phyloP scores from a whole-genome alignment of 768 basidiomycete species.

The Tulasnella sp. region DNA sequence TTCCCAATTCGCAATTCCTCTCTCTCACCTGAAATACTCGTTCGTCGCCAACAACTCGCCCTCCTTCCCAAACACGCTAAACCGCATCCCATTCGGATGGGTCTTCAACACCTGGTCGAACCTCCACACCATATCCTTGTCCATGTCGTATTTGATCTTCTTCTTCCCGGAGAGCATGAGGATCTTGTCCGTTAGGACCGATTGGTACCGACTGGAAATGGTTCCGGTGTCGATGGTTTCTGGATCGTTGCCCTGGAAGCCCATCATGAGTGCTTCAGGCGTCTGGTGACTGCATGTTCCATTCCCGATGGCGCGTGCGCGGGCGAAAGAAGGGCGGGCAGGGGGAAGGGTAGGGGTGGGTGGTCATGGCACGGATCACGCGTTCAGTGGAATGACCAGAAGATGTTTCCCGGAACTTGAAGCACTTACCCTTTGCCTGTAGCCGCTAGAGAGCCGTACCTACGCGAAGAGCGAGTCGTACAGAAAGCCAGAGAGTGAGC shows the following conservation, averaged over 20 bases:
- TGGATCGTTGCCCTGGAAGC: constrained; percentile 54
- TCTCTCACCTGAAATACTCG: constrained; percentile 72
- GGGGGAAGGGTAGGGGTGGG: constrained; percentile 10
- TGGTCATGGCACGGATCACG: constrained; percentile 31
- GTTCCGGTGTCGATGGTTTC: constrained; percentile 90
- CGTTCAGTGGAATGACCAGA: not conserved
- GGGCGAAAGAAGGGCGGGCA: constrained; percentile 14
- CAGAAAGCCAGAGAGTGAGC: not conserved
- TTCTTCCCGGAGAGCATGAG: constrained; percentile 70
- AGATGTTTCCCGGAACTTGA: constrained; percentile 45
- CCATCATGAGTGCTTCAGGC: constrained; percentile 37
- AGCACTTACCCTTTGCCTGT: constrained; percentile 57
- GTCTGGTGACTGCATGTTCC: constrained; percentile 36
- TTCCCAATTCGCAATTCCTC: not conserved
- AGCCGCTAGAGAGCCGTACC: constrained; percentile 89
- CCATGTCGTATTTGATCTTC: constrained; percentile 79
- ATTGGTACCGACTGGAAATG: constrained; percentile 67
- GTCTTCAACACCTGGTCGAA: constrained; percentile 86
- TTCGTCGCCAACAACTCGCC: constrained; percentile 90
- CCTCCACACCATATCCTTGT: constrained; percentile 84
- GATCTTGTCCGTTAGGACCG: constrained; percentile 60
- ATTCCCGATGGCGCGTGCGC: not conserved
- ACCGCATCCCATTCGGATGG: constrained; percentile 84
- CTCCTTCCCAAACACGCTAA: constrained; percentile 73
- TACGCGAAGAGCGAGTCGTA: constrained; percentile 34